These are phyloP conservation scores for Choiromyces venosus DNA, from an alignment of 495 filamentous ascomycete genomes.

Conservation along the genomic window DNA sequence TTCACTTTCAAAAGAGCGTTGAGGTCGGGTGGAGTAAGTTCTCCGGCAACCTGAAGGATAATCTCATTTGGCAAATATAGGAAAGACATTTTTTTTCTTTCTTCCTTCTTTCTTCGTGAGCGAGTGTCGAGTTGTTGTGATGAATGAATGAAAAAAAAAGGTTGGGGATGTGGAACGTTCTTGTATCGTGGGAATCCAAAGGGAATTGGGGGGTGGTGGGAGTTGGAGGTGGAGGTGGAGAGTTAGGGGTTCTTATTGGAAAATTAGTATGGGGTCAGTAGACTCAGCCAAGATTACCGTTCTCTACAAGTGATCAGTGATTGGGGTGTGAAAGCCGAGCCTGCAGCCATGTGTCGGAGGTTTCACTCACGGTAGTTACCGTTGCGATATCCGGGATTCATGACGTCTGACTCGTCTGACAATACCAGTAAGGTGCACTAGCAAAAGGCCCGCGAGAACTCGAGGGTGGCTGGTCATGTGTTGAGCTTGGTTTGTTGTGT, in stretches of 20 bases:
- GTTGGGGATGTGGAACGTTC: background rate
- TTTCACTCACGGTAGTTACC: background rate
- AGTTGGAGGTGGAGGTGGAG: too few relatives aligned
- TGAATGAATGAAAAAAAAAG: background rate
- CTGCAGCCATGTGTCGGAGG: background rate
- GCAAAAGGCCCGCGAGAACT: background rate
- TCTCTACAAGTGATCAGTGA: background rate
- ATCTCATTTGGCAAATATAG: slow-evolving; percentile 27
- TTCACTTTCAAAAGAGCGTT: slow-evolving; percentile 21
- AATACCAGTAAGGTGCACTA: background rate
- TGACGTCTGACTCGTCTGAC: background rate
- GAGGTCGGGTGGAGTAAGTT: slow-evolving; percentile 16
- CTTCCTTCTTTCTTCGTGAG: too few relatives aligned
- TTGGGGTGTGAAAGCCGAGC: background rate
- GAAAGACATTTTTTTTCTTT: slow-evolving; percentile 16
- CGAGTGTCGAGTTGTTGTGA: background rate
- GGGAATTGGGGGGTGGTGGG: too few relatives aligned
- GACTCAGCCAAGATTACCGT: background rate
- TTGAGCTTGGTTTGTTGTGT: too few relatives aligned
- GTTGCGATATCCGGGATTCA: background rate
- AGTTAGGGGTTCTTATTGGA: background rate
- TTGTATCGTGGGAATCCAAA: background rate
- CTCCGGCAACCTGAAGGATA: slow-evolving; percentile 23
- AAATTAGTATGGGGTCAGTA: background rate
- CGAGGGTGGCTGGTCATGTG: background rate